A percentile compares a stretch with the other conserved stretches of the same genome.
Evolutionary conservation across 73 alveolate species (phyloP).

Genomic region (Paramecium biaurelia): DNA sequence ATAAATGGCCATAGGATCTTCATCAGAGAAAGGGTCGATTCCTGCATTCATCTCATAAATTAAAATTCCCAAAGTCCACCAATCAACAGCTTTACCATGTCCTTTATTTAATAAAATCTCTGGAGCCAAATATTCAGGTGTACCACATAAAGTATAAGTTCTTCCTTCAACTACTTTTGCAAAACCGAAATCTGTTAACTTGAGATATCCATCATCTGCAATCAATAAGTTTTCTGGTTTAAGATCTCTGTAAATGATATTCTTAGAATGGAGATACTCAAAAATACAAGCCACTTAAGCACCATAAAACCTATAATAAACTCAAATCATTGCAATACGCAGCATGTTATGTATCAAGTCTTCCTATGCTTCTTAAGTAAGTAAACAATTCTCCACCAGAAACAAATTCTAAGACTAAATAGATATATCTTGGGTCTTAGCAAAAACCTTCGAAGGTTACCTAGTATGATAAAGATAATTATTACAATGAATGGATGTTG

Average conservation of each 20-base stretch:
- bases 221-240: slow-evolving; percentile 95
- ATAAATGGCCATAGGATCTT: slow-evolving; percentile 83
- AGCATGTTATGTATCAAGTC: slow-evolving; percentile 73
- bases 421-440: slow-evolving; percentile 78
- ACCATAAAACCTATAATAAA: slow-evolving; percentile 65
- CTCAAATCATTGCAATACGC: slow-evolving; percentile 44
- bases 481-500: slow-evolving; percentile 84
- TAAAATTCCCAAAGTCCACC: slow-evolving; percentile 92
- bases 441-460: slow-evolving; percentile 64
- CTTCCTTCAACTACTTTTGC: slow-evolving; percentile 94
- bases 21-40: slow-evolving; percentile 85
- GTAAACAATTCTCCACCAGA: slow-evolving; percentile 88
- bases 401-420: slow-evolving; percentile 78
- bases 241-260: slow-evolving; percentile 79
- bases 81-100: slow-evolving; percentile 97
- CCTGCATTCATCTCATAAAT: slow-evolving; percentile 89
- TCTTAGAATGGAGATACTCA: slow-evolving; percentile 78
- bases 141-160: slow-evolving; percentile 97
- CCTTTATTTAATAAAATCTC: slow-evolving; percentile 95
- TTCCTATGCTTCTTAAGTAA: slow-evolving; percentile 76
- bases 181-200: slow-evolving; percentile 95
- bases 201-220: slow-evolving; percentile 92
- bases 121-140: slow-evolving; percentile 99
- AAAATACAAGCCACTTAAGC: slow-evolving; percentile 77
- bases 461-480: slow-evolving; percentile 34